Conservation (phyloP, 345 rosid species). For the Viola odorata region DNA sequence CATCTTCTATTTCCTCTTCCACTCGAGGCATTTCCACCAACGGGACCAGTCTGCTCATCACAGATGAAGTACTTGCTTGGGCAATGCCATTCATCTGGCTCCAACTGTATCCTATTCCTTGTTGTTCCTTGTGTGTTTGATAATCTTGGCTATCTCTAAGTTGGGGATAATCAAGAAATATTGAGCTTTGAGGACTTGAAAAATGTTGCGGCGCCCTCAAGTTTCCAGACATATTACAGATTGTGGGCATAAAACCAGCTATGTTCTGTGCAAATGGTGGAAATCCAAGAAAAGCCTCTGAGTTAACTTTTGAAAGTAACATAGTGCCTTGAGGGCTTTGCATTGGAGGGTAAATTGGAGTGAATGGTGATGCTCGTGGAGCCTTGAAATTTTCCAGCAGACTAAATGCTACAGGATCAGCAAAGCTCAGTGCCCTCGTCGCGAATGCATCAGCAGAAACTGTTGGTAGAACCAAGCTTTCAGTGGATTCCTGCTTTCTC, state of each 20-base stretch:
- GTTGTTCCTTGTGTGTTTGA: background rate
- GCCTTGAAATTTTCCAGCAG: background rate
- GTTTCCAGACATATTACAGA: background rate
- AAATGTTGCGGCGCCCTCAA: background rate
- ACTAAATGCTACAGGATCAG: background rate
- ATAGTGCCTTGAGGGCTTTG: background rate
- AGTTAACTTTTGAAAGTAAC: background rate
- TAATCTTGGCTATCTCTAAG: background rate
- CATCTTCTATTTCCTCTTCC: background rate
- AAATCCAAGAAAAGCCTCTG: background rate
- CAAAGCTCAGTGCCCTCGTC: background rate
- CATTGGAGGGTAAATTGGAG: background rate
- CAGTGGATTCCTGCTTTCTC: background rate
- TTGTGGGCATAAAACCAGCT: background rate
- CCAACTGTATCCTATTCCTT: background rate
- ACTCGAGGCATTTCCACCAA: background rate
- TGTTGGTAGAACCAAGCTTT: background rate
- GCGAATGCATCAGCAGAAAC: background rate
- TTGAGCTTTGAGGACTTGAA: background rate
- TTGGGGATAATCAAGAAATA: background rate
- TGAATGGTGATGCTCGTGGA: background rate
- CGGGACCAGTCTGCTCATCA: background rate
- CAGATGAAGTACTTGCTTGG: background rate
- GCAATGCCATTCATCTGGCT: background rate
- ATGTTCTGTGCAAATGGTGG: background rate